Percentiles rank a stretch among this genome's conserved stretches.
Evolutionary conservation across 225 moss, liverwort and hornwort species (phyloP).

Genomic region (Bryoerythrophyllum caledonicum): DNA sequence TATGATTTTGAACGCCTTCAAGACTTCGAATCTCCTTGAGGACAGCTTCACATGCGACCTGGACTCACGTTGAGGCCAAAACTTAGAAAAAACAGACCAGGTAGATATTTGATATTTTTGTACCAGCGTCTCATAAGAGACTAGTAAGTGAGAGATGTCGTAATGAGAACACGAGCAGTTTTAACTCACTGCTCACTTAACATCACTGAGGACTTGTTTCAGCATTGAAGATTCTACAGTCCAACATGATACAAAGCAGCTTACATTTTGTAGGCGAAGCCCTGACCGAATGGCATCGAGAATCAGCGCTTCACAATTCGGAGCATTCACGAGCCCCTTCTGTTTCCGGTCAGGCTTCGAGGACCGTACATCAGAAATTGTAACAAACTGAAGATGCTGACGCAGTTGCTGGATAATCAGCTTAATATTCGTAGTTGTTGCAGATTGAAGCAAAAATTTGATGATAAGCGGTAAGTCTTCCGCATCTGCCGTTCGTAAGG

Average conservation of each 20-base stretch:
- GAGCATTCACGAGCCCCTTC: slow-evolving; percentile 73
- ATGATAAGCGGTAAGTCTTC: slow-evolving; percentile 90
- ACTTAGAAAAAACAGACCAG: background rate
- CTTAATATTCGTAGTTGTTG: slow-evolving; percentile 61
- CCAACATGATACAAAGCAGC: slow-evolving; percentile 23
- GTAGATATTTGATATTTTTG: background rate
- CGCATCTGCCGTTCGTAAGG: slow-evolving; percentile 77
- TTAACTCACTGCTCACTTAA: slow-evolving; percentile 1
- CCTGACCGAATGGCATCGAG: slow-evolving; percentile 92
- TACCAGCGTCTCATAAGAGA: background rate
- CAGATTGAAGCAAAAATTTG: slow-evolving; percentile 84
- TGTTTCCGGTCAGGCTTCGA: slow-evolving; percentile 80
- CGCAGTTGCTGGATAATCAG: slow-evolving; percentile 73
- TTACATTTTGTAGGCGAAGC: slow-evolving; percentile 84
- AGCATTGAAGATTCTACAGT: slow-evolving; percentile 2
- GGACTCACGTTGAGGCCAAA: slow-evolving; percentile 19
- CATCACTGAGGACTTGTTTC: background rate
- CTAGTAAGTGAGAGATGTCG: slow-evolving; percentile 9
- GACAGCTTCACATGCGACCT: slow-evolving; percentile 76
- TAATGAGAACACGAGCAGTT: slow-evolving; percentile 5
- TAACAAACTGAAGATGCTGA: slow-evolving; percentile 78
- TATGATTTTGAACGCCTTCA: slow-evolving; percentile 69
- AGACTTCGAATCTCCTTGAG: slow-evolving; percentile 81
- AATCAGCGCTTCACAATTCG: slow-evolving; percentile 81
- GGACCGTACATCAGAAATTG: slow-evolving; percentile 72